A percentile compares a stretch with the other conserved stretches of the same genome.
phyloP scores from a whole-genome alignment of 208 protist species.

The Naegleria fowleri region DNA sequence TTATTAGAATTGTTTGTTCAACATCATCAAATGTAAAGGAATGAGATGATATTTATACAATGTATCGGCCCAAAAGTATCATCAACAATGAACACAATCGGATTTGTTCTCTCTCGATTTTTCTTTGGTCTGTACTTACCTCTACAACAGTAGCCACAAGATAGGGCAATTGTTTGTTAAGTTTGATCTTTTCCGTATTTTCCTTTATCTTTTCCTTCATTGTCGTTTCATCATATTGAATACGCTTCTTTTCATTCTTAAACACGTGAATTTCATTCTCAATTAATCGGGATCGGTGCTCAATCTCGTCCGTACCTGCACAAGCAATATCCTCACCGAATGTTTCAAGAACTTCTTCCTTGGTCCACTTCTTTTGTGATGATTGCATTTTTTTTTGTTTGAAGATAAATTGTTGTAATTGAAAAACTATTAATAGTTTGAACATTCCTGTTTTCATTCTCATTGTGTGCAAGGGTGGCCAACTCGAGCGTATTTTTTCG shows the following conservation, averaged over 20 bases:
- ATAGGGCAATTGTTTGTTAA: conserved; percentile 86
- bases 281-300: conserved; percentile 51
- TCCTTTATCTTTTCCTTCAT: conserved; percentile 66
- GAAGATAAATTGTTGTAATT: background rate
- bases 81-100: background rate
- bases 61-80: background rate
- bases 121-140: conserved; percentile 41
- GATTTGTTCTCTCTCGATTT: background rate
- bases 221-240: conserved; percentile 63
- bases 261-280: conserved; percentile 62
- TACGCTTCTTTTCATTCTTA: conserved; percentile 57
- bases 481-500: too few relatives aligned
- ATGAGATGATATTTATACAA: background rate
- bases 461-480: too few relatives aligned
- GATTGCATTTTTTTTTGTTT: conserved; percentile 5
- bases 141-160: conserved; percentile 86
- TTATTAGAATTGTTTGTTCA: conserved; percentile 32
- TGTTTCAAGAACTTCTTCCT: conserved; percentile 40
- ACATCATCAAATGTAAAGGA: background rate
- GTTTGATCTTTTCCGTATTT: conserved; percentile 85
- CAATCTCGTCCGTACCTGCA: conserved; percentile 58
- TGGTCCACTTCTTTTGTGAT: conserved; percentile 32
- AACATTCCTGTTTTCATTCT: too few relatives aligned
- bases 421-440: too few relatives aligned
- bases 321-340: conserved; percentile 53